Conservation (phyloP, 495 filamentous ascomycete genomes). For the Xylaria castorea region DNA sequence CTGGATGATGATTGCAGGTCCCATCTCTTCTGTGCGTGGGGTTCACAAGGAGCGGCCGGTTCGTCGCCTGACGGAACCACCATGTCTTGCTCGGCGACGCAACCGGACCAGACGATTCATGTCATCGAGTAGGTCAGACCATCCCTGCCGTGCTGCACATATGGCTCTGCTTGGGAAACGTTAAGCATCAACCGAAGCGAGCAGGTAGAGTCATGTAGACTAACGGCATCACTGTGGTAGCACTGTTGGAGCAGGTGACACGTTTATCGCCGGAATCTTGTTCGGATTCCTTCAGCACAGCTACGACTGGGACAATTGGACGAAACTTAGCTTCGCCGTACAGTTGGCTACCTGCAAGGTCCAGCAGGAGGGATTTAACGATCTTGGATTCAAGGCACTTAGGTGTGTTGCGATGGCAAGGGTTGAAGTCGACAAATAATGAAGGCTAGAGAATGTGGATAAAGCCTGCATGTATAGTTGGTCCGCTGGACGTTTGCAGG, state of each 20-base stretch:
- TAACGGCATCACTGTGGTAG: conserved; percentile 51
- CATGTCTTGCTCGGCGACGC: conserved; percentile 55
- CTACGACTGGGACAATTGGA: conserved; percentile 57
- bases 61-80: conserved; percentile 46
- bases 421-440: conserved; percentile 9
- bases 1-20: conserved; percentile 51
- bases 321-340: conserved; percentile 67
- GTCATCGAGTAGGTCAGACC: conserved; percentile 68
- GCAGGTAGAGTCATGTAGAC: conserved; percentile 24
- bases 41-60: conserved; percentile 62
- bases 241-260: conserved; percentile 75
- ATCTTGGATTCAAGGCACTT: conserved; percentile 49
- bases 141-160: conserved; percentile 17
- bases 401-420: conserved; percentile 34
- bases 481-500: conserved; percentile 32
- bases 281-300: conserved; percentile 62
- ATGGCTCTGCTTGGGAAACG: conserved; percentile 7
- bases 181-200: conserved; percentile 16
- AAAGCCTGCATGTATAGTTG: conserved; percentile 32
- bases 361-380: conserved; percentile 67
- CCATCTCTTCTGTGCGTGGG: conserved; percentile 72
- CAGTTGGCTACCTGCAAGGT: conserved; percentile 73
- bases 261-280: conserved; percentile 75
- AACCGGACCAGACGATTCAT: conserved; percentile 42
- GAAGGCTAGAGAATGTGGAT: not conserved